Percentiles rank a stretch among this genome's conserved stretches.
These are phyloP conservation scores for Symbiodinium natans DNA, from an alignment of 73 alveolate genomes.

Conservation along the genomic window DNA sequence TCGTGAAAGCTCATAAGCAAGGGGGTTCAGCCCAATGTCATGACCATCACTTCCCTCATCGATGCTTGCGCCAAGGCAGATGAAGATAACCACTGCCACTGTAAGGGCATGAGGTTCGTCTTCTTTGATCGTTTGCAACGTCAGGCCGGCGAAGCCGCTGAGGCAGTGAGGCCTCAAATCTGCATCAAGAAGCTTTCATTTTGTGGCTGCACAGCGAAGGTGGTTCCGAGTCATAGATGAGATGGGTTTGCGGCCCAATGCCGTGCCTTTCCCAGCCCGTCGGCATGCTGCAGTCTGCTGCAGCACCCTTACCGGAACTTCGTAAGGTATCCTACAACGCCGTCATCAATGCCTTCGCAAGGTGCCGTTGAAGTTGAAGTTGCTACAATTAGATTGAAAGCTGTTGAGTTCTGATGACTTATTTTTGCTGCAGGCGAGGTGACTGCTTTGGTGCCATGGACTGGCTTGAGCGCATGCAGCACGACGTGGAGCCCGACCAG, in stretches of 20 bases:
- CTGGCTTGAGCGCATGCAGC: slow-evolving; percentile 62
- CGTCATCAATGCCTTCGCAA: slow-evolving; percentile 60
- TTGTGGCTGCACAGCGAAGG: background rate
- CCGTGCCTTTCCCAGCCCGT: background rate
- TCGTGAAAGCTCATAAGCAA: background rate
- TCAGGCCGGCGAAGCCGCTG: slow-evolving; percentile 41
- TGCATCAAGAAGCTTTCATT: background rate
- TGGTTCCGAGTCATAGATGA: slow-evolving; percentile 23
- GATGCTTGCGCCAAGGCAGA: slow-evolving; percentile 68
- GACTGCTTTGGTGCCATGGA: background rate
- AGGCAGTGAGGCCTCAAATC: slow-evolving; percentile 28
- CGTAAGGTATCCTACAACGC: slow-evolving; percentile 64
- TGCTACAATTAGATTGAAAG: too few species aligned
- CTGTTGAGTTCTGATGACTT: background rate
- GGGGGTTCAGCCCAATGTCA: slow-evolving; percentile 34
- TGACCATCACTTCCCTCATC: background rate
- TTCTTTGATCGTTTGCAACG: background rate
- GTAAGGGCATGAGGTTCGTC: background rate
- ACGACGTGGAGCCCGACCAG: background rate
- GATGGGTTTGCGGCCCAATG: slow-evolving; percentile 3
- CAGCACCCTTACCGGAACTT: too few species aligned
- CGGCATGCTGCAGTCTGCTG: background rate
- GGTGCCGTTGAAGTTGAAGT: too few species aligned
- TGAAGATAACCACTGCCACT: background rate
- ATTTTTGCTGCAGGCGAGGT: slow-evolving; percentile 34